Evolutionary conservation across 257 asterid genomes (phyloP), one percentile per base, ranked within the genome.

Genomic region (Przewalskia tangutica): DNA sequence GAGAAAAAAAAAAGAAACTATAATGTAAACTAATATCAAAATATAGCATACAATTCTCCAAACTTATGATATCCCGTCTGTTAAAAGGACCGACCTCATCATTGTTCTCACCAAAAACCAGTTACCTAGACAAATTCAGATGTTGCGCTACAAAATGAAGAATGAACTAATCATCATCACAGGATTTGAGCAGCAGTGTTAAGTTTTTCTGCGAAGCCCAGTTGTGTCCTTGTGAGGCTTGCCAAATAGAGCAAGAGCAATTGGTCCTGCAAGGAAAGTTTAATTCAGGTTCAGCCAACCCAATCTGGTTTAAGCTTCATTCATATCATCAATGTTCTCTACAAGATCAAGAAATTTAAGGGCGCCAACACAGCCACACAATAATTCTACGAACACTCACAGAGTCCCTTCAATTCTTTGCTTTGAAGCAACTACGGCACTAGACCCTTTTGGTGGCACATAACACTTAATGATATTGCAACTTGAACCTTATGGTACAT

Each of bases 181-280:
- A 95, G 88, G 83, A 91, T 91, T 89, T 95, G 99, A 82, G 98
- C 99, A 77, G 99, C 99, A 1, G 98, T 93, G 82, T 95, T 95
- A 85, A 95, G 89, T 87, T 94, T 92, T 60, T 93, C 97, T 0
- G 98, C 99, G 51, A 95, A 82, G 87, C 95, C 84, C 87, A 95
- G 98, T 79, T 95, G 99, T n/a, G 98, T 94, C 83, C 99, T 91
- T 81, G 98, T 92, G 81, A 95, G 93, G 95, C 99, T 91, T 32
- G 99, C 94, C 89, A 95, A 85, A 87, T 95, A 95, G 10, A 95
- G 90, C 64, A 95, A 73, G 66, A 95, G 89, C 76, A 94, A 86
- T 77, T 95, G 98, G 83, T 93, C 99, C 99, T 95, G 88, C 82
- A 86, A 81, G 66, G 16, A 5, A 50, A 34, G 66, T 55, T 56